Evolutionary conservation across 345 rosid species (phyloP), one percentile per base, ranked within the genome.

Genomic region (Atalantia buxifolia): DNA sequence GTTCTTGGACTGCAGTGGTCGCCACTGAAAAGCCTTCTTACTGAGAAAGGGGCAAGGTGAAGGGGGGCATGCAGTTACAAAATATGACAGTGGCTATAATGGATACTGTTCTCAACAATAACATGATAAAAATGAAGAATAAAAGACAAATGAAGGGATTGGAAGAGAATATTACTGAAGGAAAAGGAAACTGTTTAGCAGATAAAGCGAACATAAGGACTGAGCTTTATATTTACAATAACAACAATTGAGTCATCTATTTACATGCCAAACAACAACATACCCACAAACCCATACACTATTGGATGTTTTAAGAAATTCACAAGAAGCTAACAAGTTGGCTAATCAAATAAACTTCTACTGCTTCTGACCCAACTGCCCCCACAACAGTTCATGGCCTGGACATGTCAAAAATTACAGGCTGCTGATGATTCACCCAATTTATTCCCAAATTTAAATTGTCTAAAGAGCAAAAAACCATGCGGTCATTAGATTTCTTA

Each of bases 401-500:
- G 21, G 53, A 42, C 31, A 36, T 25, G 16, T 14, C 9, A 12
- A 40, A 12, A 66, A 53, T 12, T 21, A 27, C 45, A 27, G 78
- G 25, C 59, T 22, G n/a, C 31, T 48, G 27, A 30, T 38, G 59
- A 56, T 12, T 31, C 16, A 76, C 31, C 66, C 13, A 14, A 24
- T 62, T 10, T 27, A 30, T 48, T 70, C 53, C 67, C 69, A 40
- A 66, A 45, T 82, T 78, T 74, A 28, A 38, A 79, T 45, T 66
- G 72, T 57, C 55, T 45, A 70, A 59, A 72, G 70, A 71, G 36
- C 35, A 31, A 55, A 40, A 61, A 65, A 18, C 40, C 4, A 72
- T 48, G 55, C 2, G 55, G 19, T 48, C 6, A 3, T 48, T 48
- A 48, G 16, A 48, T 48, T 12, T 16, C 55, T 48, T 48, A 1